phyloP scores from a whole-genome alignment of 257 asterid species.

The Ligustrum vulgare region DNA sequence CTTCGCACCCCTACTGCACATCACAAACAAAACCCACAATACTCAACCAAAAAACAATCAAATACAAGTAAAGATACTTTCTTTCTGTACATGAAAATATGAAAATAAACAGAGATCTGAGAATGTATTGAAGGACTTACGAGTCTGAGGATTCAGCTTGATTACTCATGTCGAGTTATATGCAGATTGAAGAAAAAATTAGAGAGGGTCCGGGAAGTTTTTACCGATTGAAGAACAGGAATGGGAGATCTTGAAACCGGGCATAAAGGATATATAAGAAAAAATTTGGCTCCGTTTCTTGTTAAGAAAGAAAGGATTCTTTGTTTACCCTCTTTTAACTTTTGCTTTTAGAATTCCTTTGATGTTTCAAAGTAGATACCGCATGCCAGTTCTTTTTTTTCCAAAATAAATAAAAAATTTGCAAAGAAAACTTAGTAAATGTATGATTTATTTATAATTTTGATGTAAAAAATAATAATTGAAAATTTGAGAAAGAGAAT shows the following conservation, averaged over 20 bases:
- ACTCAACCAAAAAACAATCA: slow-evolving; percentile 6
- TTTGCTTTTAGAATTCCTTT: background rate
- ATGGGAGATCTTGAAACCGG: background rate
- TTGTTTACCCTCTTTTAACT: background rate
- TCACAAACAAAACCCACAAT: slow-evolving; percentile 12
- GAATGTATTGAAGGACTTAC: slow-evolving; percentile 28
- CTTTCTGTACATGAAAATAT: background rate
- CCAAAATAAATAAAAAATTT: too few species aligned
- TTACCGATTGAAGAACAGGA: background rate
- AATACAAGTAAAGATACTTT: background rate
- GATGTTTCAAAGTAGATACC: background rate
- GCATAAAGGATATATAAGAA: background rate
- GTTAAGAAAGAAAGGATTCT: slow-evolving; percentile 16
- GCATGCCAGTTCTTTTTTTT: too few species aligned
- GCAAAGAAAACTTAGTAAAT: too few species aligned
- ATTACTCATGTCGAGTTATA: slow-evolving; percentile 23
- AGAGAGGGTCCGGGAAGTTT: background rate
- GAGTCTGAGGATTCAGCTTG: slow-evolving; percentile 49
- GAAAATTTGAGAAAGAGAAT: too few species aligned
- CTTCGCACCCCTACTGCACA: slow-evolving; percentile 74
- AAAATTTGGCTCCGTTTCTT: slow-evolving; percentile 18
- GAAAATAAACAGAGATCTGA: slow-evolving; percentile 7
- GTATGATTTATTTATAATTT: too few species aligned
- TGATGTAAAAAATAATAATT: too few species aligned
- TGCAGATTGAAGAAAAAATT: background rate